Conservation (phyloP, 345 rosid genomes). For the Eucalyptus cladocalyx region DNA sequence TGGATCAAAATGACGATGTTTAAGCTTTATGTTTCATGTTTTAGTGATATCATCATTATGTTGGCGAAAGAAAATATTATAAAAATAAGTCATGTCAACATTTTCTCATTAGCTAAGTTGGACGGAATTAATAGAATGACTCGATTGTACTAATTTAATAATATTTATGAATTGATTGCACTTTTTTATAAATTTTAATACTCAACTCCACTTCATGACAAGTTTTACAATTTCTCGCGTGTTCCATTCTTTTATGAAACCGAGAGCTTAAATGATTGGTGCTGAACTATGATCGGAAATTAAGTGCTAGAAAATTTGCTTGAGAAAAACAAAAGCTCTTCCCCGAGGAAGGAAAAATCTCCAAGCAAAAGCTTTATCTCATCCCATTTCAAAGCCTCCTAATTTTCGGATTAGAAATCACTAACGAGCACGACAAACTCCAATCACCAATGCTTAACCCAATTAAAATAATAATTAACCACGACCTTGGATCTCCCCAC, state of each 20-base stretch:
- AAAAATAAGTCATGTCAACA: background rate
- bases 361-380: background rate
- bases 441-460: background rate
- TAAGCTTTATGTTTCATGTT: background rate
- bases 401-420: background rate
- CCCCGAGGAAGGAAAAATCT: background rate
- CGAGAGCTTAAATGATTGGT: background rate
- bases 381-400: background rate
- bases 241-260: background rate
- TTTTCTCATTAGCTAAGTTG: background rate
- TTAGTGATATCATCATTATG: background rate
- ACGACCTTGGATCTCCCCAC: background rate
- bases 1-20: background rate
- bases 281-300: background rate
- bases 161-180: rapidly evolving
- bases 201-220: no score
- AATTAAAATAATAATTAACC: background rate
- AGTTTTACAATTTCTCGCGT: background rate
- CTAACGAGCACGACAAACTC: background rate
- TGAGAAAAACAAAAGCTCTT: background rate
- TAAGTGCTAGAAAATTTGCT: background rate
- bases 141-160: background rate
- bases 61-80: background rate
- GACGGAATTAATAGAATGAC: rapidly evolving
- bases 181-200: background rate